These are phyloP conservation scores for Populus alba DNA, from an alignment of 345 rosid genomes.

Conservation along the genomic window DNA sequence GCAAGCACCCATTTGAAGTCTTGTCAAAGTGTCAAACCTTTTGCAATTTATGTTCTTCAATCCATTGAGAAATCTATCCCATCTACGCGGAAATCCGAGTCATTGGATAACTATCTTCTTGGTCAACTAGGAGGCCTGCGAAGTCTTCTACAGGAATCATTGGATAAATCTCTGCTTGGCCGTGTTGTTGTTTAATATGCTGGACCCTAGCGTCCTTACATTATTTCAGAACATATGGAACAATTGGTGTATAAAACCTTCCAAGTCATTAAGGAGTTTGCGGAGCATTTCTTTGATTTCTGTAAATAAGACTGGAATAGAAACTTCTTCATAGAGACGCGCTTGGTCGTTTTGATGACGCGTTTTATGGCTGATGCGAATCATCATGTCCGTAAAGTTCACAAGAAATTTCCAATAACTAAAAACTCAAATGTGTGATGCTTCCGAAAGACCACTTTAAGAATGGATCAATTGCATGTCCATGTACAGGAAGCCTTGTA, in stretches of 20 bases:
- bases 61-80: constrained; percentile 56
- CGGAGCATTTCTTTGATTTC: constrained; percentile 45
- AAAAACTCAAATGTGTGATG: no score
- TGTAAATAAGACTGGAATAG: constrained; percentile 33
- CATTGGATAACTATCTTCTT: constrained; percentile 62
- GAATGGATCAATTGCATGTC: no score
- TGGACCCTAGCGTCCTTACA: constrained; percentile 29
- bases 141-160: constrained; percentile 12
- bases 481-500: no score
- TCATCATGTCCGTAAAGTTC: no score
- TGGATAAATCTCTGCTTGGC: constrained; percentile 6
- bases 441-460: no score
- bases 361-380: no score
- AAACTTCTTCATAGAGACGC: constrained; percentile 42
- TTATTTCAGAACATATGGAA: constrained; percentile 48
- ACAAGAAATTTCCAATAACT: no score
- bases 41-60: constrained; percentile 42
- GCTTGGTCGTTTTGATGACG: constrained; percentile 44
- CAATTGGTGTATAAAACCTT: constrained; percentile 51
- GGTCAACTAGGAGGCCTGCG: constrained; percentile 36
- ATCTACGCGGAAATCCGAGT: constrained; percentile 50
- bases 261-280: constrained; percentile 56
- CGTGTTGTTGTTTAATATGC: constrained; percentile 2
- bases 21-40: constrained; percentile 53
- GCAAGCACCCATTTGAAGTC: constrained; percentile 50